Evolutionary conservation across 805 yeast species (phyloP), one percentile per base, ranked within the genome.

Genomic region (Isabelozyma rhagii): DNA sequence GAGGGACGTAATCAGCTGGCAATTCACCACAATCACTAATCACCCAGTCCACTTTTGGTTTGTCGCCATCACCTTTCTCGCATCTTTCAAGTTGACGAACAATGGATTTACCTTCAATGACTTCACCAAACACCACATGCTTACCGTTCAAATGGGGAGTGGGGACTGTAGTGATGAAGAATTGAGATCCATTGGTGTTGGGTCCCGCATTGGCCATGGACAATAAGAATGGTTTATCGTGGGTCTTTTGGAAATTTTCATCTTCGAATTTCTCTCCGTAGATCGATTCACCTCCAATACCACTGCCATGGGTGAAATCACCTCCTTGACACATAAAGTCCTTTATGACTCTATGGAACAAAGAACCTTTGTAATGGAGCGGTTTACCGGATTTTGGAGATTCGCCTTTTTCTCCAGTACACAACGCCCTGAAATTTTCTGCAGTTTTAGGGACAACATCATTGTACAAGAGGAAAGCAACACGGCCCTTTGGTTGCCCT

Each of bases 181-280:
- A 94, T 70, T 93, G 98, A 2, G 97, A 90, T 0, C 98, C 98
- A 64, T 94, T 94, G 45, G 98, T 93, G 67, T 85, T 83, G 51
- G 96, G 91, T 14, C 98, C 98, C 4, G 97, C 89, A 64, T 93
- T 93, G 50, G 99, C 98, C 98, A 93, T 94, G 7, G 96, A 89
- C 58, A 93, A 79, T 57, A 94, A 76, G 68, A 87, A 92, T 48
- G 98, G 98, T 61, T 79, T 79, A 55, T 84, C 90, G 65, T 93
- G 98, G 54, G 78, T 80, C 56, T 81, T 65, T 45, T 77, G 67
- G 67, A 94, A 93, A 68, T 86, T 87, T 68, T 93, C 99, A 66
- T 93, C 99, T 62, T 89, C 96, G 70, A 90, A 91, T 56, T 73
- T 74, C 51, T 72, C 76, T 6, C 78, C 78, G 50, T 74, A 74